Evolutionary conservation across 1,284 basidiomycete species (phyloP).

Genomic region (Heliocybe sulcata): DNA sequence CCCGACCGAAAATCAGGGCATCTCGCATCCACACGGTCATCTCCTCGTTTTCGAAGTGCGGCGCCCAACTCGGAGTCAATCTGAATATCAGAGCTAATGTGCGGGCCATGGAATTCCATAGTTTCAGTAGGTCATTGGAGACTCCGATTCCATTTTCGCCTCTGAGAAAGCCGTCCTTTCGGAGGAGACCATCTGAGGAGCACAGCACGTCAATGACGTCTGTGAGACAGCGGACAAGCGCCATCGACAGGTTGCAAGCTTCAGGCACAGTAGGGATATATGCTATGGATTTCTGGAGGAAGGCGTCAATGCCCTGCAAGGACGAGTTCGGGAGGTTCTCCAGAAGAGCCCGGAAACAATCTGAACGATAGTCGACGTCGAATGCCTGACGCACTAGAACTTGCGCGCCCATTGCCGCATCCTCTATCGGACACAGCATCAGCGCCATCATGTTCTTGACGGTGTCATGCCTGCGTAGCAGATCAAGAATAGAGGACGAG

Average conservation of each 20-base stretch:
- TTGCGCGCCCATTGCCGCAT: slow-evolving; percentile 68
- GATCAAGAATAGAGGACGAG: slow-evolving; percentile 36
- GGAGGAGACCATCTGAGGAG: slow-evolving; percentile 63
- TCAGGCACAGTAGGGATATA: slow-evolving; percentile 68
- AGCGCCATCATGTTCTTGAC: slow-evolving; percentile 56
- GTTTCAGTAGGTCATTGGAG: slow-evolving; percentile 48
- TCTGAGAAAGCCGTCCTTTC: slow-evolving; percentile 47
- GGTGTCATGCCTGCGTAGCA: slow-evolving; percentile 45
- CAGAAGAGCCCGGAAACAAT: slow-evolving; percentile 78
- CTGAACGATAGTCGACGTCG: slow-evolving; percentile 78
- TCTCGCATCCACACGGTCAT: slow-evolving; percentile 98
- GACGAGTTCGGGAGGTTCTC: slow-evolving; percentile 55
- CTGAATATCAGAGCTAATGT: slow-evolving; percentile 81
- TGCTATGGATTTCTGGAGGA: slow-evolving; percentile 58
- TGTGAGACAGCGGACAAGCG: slow-evolving; percentile 84
- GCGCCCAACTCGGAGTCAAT: slow-evolving; percentile 76
- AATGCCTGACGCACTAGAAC: slow-evolving; percentile 75
- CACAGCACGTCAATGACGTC: slow-evolving; percentile 88
- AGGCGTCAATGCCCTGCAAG: slow-evolving; percentile 62
- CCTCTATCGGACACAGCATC: slow-evolving; percentile 75
- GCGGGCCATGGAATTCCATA: slow-evolving; percentile 82
- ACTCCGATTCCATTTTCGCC: slow-evolving; percentile 35
- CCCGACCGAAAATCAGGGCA: slow-evolving; percentile 84
- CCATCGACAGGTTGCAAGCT: slow-evolving; percentile 79
- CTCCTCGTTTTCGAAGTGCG: slow-evolving; percentile 68